phyloP scores from a whole-genome alignment of 441 rosid species.

The Erodium texanum region DNA sequence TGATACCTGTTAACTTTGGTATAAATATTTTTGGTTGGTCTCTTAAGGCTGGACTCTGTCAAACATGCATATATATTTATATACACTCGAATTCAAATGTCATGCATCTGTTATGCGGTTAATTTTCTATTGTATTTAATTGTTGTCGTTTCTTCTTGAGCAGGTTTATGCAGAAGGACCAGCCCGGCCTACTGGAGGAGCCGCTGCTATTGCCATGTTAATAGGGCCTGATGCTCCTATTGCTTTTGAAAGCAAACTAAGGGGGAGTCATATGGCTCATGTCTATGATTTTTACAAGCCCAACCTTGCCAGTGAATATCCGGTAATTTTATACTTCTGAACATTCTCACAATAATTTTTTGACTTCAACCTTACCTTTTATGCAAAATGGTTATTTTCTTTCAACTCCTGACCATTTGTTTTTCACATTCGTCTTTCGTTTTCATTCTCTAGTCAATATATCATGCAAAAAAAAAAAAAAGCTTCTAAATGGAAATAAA shows the following conservation, averaged over 20 bases:
- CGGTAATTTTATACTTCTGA: conserved; percentile 36
- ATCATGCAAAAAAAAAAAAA: neutral
- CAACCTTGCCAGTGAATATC: conserved; percentile 96
- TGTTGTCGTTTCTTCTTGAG: conserved; percentile 14
- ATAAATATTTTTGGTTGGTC: neutral
- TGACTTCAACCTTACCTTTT: neutral
- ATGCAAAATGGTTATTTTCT: neutral
- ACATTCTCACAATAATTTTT: neutral
- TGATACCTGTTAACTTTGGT: neutral
- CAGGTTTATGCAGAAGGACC: conserved; percentile 99
- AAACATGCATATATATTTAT: neutral
- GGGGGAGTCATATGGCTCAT: conserved; percentile 96
- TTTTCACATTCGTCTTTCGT: no score
- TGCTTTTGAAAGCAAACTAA: conserved; percentile 79
- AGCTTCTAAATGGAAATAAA: neutral
- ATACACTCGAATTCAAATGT: neutral
- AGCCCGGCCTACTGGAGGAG: conserved; percentile 99
- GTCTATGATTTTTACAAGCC: conserved; percentile 98
- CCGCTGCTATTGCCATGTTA: conserved; percentile 87
- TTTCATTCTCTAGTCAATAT: no score
- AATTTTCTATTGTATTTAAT: neutral
- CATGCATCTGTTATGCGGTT: neutral
- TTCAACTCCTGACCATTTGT: neutral
- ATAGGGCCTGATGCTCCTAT: conserved; percentile 95
- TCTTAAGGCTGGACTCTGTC: neutral